These are phyloP conservation scores for Tylopilus vinaceipallidus DNA, from an alignment of 768 basidiomycete species.

Conservation along the genomic window DNA sequence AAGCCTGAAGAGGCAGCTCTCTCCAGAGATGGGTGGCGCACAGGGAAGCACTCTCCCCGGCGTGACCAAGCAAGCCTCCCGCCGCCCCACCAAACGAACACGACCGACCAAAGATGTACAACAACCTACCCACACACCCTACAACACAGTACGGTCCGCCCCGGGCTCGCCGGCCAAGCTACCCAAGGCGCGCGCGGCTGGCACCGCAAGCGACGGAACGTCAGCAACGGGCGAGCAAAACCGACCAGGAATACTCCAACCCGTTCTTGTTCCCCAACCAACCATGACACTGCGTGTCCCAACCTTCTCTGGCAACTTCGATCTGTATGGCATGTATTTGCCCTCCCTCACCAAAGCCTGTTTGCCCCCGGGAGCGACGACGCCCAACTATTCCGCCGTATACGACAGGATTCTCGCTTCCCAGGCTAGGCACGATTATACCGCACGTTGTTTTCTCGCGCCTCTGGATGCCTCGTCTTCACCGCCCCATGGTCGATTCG, in stretches of 20 bases:
- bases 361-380: slow-evolving; percentile 25
- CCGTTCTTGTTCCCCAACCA: slow-evolving; percentile 6
- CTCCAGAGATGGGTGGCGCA: slow-evolving; percentile 13
- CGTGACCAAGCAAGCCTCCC: slow-evolving; percentile 2
- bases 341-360: slow-evolving; percentile 36
- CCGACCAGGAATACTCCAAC: slow-evolving; percentile 6
- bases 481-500: slow-evolving; percentile 25
- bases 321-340: slow-evolving; percentile 40
- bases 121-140: slow-evolving; percentile 9
- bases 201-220: neutral
- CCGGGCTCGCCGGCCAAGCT: slow-evolving; percentile 10
- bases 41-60: slow-evolving; percentile 1
- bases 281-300: slow-evolving; percentile 6
- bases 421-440: slow-evolving; percentile 39
- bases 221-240: neutral
- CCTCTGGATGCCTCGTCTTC: slow-evolving; percentile 5
- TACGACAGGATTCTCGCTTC: slow-evolving; percentile 37
- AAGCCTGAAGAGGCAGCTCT: slow-evolving; percentile 21
- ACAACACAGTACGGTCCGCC: slow-evolving; percentile 1
- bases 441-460: slow-evolving; percentile 31
- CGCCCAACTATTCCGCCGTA: slow-evolving; percentile 30
- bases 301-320: slow-evolving; percentile 35
- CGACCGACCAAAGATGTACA: slow-evolving; percentile 6
- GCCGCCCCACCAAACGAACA: slow-evolving; percentile 21
- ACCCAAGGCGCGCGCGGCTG: slow-evolving; percentile 3